phyloP scores from a whole-genome alignment of 1,139 yeast species.

The Candida albicans region DNA sequence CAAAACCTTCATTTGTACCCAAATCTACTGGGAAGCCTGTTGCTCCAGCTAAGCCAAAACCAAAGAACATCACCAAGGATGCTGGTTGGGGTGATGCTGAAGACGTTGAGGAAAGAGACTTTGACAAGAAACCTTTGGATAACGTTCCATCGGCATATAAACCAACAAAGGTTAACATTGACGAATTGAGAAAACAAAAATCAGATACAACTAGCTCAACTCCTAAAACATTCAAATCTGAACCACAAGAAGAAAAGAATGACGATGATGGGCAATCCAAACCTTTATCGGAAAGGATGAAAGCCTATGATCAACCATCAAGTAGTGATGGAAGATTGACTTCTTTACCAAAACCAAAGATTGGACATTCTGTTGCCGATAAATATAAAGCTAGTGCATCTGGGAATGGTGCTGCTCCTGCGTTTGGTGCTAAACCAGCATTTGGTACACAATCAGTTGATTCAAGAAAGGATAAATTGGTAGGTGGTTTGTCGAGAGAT shows the following conservation, averaged over 20 bases:
- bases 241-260: conserved; percentile 22
- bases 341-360: conserved; percentile 67
- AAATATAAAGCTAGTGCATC: conserved; percentile 44
- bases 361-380: conserved; percentile 50
- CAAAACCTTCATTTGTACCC: conserved; percentile 31
- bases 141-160: conserved; percentile 64
- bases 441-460: conserved; percentile 32
- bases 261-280: conserved; percentile 33
- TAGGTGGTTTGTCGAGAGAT: conserved; percentile 67
- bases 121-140: conserved; percentile 60
- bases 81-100: conserved; percentile 67
- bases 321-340: conserved; percentile 47
- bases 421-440: conserved; percentile 57
- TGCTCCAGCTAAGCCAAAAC: conserved; percentile 26
- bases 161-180: conserved; percentile 56
- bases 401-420: conserved; percentile 26
- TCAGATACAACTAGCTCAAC: conserved; percentile 48
- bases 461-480: conserved; percentile 42
- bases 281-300: conserved; percentile 46
- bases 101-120: conserved; percentile 73
- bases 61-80: conserved; percentile 34
- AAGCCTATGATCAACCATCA: conserved; percentile 25
- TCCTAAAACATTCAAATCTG: conserved; percentile 27
- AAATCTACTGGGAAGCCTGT: conserved; percentile 44
- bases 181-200: conserved; percentile 44